Evolutionary conservation across 1,139 yeast genomes (phyloP).

Genomic region (Candida labiduridarum): DNA sequence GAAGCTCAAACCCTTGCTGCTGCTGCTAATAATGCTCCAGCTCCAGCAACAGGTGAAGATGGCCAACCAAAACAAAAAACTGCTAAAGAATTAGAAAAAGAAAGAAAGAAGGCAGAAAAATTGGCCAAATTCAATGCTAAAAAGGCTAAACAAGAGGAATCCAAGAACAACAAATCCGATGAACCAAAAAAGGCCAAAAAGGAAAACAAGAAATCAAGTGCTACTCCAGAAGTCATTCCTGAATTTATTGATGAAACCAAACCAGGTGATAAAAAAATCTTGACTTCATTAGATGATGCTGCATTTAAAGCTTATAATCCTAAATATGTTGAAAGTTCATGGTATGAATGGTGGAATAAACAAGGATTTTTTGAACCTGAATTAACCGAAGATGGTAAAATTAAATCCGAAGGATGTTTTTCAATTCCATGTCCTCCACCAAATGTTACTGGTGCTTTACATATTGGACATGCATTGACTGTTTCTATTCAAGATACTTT

Average conservation of each 20-base stretch:
- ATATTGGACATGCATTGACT: constrained; percentile 97
- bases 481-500: constrained; percentile 93
- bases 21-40: not conserved
- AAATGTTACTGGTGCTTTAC: constrained; percentile 97
- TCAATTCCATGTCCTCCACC: constrained; percentile 98
- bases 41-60: constrained; percentile 14
- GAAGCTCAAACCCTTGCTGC: constrained; percentile 2
- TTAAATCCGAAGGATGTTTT: constrained; percentile 82
- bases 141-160: constrained; percentile 70
- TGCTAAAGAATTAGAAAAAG: constrained; percentile 84
- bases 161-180: constrained; percentile 34
- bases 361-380: constrained; percentile 89
- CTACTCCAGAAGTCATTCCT: constrained; percentile 60
- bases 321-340: constrained; percentile 88
- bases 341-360: constrained; percentile 98
- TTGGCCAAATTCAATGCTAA: constrained; percentile 93
- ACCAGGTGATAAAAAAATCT: constrained; percentile 87
- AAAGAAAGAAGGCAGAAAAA: constrained; percentile 95
- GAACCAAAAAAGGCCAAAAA: constrained; percentile 67
- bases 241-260: constrained; percentile 81
- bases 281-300: constrained; percentile 86
- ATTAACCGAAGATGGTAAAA: constrained; percentile 69
- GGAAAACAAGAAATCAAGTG: constrained; percentile 62
- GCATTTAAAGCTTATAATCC: constrained; percentile 95
- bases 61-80: constrained; percentile 49